Base-by-base conservation (phyloP, 129 eudicot species). In the Centaurea solstitialis region DNA sequence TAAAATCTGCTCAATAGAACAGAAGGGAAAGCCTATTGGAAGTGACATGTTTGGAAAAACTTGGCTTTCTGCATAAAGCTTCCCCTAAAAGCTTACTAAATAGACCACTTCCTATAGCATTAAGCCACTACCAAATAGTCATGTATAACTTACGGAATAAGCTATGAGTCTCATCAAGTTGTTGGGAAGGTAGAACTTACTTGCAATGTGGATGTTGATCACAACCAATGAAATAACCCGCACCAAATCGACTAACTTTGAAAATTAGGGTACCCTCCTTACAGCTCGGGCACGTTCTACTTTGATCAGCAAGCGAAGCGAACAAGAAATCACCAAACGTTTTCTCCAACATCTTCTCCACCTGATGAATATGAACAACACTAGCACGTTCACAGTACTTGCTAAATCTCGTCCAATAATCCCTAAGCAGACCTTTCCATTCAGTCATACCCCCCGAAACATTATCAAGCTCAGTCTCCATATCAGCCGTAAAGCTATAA, bases 291-390 rank as follows among this genome's bases (percentile, higher is more conserved):
- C 99, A 95, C 28, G 88, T 80, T 84, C 98, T 93, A 85, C 85
- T 85, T 86, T 84, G 89, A 78, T 86, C 83, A 65, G 89, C 98
- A 74, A 95, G 89, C 68, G 92, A 92, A 39, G 93, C 68, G 70
- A 95, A 95, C 68, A 95, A 85, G 79, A 87, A 89, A 79, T 88
- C 86, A 43, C 88, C 93, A 88, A 90, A 95, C 40, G 92, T 86
- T 79, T 90, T 89, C 87, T 93, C 99, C 94, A 95, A 74, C 99
- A 95, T 95, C 85, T 95, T 95, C 86, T 95, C 98, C 88, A 95
- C 99, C 74, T 92, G 88, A 84, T 85, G 98, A 83, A 95, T 93
- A 84, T 91, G 97, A 73, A 95, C 92, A 20, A 38, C 82, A 79
- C 94, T 73, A 64, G 97, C 86, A 70, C 68, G 80, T 74, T 91